Evolutionary conservation across 768 basidiomycete genomes (phyloP).

Genomic region (Chalciporus pseudorubinellus): DNA sequence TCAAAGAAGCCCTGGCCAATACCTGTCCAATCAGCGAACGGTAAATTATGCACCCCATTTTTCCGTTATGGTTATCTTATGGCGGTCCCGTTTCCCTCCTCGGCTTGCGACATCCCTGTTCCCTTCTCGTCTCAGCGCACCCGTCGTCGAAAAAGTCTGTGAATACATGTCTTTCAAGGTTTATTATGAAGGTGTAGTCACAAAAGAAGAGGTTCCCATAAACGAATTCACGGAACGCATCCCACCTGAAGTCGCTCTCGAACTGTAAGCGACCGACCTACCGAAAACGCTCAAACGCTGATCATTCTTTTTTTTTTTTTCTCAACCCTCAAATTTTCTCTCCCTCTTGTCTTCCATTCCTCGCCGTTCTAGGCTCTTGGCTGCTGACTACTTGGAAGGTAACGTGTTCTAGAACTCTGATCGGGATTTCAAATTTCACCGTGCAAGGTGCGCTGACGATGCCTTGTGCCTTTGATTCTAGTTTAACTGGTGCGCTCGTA

Average conservation of each 20-base stretch:
- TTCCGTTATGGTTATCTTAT: slow-evolving; percentile 4
- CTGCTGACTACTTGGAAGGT: slow-evolving; percentile 70
- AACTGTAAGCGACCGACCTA: slow-evolving; percentile 53
- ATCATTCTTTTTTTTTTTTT: slow-evolving; percentile 9
- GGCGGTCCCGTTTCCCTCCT: background rate
- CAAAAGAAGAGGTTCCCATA: slow-evolving; percentile 75
- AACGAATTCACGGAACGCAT: slow-evolving; percentile 80
- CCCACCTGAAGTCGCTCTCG: slow-evolving; percentile 82
- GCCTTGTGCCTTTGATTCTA: slow-evolving; percentile 8
- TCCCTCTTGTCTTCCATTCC: slow-evolving; percentile 1
- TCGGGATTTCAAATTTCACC: slow-evolving; percentile 2
- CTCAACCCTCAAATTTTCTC: slow-evolving; percentile 4
- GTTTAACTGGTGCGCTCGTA: slow-evolving; percentile 7
- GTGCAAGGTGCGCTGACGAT: slow-evolving; percentile 8
- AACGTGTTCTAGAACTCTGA: slow-evolving; percentile 2
- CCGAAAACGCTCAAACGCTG: slow-evolving; percentile 5
- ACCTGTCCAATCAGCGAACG: slow-evolving; percentile 70
- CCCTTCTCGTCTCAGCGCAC: slow-evolving; percentile 39
- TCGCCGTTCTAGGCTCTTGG: slow-evolving; percentile 44
- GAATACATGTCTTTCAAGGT: slow-evolving; percentile 89
- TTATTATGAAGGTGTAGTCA: slow-evolving; percentile 65
- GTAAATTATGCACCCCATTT: slow-evolving; percentile 38
- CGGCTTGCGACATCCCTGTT: background rate
- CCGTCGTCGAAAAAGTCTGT: slow-evolving; percentile 82
- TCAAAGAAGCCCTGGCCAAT: slow-evolving; percentile 70